These are phyloP conservation scores for Septoria petroselini DNA, from an alignment of 2,329 filamentous ascomycete genomes.

Conservation along the genomic window DNA sequence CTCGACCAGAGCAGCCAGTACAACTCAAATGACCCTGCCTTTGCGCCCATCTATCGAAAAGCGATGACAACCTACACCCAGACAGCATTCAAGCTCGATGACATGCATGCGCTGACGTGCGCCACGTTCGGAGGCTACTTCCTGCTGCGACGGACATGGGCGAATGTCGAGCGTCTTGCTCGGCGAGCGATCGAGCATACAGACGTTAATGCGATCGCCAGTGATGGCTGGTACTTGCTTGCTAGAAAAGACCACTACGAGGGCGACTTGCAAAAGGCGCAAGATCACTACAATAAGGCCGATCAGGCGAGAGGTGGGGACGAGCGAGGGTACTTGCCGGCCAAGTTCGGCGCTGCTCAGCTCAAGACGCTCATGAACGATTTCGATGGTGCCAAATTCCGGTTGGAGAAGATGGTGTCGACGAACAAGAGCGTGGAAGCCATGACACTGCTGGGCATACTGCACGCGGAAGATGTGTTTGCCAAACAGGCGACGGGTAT, in stretches of 20 bases:
- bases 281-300: slow-evolving; percentile 82
- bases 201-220: slow-evolving; percentile 92
- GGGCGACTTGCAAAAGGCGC: slow-evolving; percentile 69
- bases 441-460: slow-evolving; percentile 83
- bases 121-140: slow-evolving; percentile 90
- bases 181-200: slow-evolving; percentile 93
- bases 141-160: slow-evolving; percentile 73
- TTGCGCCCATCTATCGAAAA: slow-evolving; percentile 80
- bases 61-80: slow-evolving; percentile 94
- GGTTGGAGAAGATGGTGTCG: slow-evolving; percentile 82
- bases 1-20: slow-evolving; percentile 82
- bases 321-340: slow-evolving; percentile 87
- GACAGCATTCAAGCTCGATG: slow-evolving; percentile 89
- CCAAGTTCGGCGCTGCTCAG: slow-evolving; percentile 91
- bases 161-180: slow-evolving; percentile 79
- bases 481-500: slow-evolving; percentile 65
- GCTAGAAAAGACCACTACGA: slow-evolving; percentile 87
- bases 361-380: slow-evolving; percentile 81
- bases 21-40: slow-evolving; percentile 78
- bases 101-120: slow-evolving; percentile 83
- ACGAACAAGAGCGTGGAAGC: slow-evolving; percentile 71
- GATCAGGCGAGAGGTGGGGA: slow-evolving; percentile 88
- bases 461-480: slow-evolving; percentile 95
- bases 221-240: slow-evolving; percentile 95
- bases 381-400: slow-evolving; percentile 85